Evolutionary conservation across 108 stramenopile genomes (phyloP).

Genomic region (Cyclotella kingstonii): DNA sequence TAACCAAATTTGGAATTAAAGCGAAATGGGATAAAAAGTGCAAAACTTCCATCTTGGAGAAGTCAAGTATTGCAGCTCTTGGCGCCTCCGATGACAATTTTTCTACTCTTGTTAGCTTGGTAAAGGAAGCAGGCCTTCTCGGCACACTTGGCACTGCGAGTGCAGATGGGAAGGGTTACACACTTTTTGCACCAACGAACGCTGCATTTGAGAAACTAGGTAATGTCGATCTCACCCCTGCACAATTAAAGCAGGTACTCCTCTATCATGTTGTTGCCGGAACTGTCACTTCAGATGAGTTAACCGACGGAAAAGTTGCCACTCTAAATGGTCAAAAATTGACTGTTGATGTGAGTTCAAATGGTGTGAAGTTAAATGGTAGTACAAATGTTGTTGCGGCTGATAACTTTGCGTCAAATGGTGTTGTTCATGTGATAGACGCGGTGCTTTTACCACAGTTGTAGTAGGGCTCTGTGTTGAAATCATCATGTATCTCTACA

Average conservation of each 20-base stretch:
- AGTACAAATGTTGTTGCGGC: not conserved
- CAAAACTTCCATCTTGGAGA: not conserved
- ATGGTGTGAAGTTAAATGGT: constrained; percentile 4
- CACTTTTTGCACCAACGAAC: constrained; percentile 44
- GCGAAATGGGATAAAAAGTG: not conserved
- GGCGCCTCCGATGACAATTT: constrained; percentile 9
- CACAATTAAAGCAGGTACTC: constrained; percentile 11
- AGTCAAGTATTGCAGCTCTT: constrained; percentile 16
- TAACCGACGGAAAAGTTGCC: constrained; percentile 12
- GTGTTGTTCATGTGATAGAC: constrained; percentile 11
- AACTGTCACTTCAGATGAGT: constrained; percentile 13
- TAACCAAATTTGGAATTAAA: not conserved
- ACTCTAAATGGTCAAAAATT: constrained; percentile 12
- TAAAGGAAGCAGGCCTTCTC: constrained; percentile 24
- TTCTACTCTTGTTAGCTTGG: constrained; percentile 18
- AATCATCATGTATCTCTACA: no score
- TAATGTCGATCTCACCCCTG: constrained; percentile 10
- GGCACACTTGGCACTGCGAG: not conserved
- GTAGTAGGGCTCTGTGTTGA: constrained; percentile 7
- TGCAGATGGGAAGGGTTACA: constrained; percentile 26
- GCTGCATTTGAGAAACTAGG: constrained; percentile 41
- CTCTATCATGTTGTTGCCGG: constrained; percentile 14
- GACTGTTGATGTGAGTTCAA: not conserved
- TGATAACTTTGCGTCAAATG: constrained; percentile 12
- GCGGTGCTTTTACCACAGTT: constrained; percentile 14